Base-by-base conservation (phyloP, 148 eudicot species). In the Nepenthes mirabilis region DNA sequence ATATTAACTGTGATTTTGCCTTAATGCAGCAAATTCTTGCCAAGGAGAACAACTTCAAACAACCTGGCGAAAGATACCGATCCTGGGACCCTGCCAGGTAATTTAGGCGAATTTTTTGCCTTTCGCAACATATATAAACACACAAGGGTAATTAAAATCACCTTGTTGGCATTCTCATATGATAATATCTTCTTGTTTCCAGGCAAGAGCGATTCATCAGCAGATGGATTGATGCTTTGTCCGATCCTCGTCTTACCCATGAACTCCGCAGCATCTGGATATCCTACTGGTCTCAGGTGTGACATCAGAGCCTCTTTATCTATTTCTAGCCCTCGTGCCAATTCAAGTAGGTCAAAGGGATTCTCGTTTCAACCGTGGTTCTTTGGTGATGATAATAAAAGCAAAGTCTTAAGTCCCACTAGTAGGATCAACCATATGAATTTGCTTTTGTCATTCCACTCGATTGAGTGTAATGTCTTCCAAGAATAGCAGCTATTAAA, bases 21-120 rank as follows among this genome's bases (percentile, higher is more conserved):
- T 47, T 60, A 34, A 37, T 81, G 77, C 74, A 89, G 95, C 67
- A 71, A 68, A 55, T 83, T 35, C 83, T 90, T 75, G 74, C 68
- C 37, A 90, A 90, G 67, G 94, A 83, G 72, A 86, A 86, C 83
- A 84, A 86, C 75, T 86, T 90, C 74, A 90, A 83, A 80, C 85
- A 86, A 71, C 97, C 97, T 54, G 97, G 97, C 62, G 94, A 86
- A 69, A 76, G 88, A 72, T 90, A 82, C 83, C 68, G 90, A 56
- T 72, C 97, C 33, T 83, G 74, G 68, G 85, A 77, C 34, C 79
- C 97, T 40, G 90, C 83, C 70, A 89, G 94, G 97, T 83, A 77
- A 37, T 33, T 47, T 23, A 0, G 32, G 32, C n/a, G 1, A 14
- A 4, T 12, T 23, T 33, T 54, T 33, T 33, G 8, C 7, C 33